These are phyloP conservation scores for Kodamaea suecica DNA, from an alignment of 1,139 yeast genomes.

Conservation along the genomic window DNA sequence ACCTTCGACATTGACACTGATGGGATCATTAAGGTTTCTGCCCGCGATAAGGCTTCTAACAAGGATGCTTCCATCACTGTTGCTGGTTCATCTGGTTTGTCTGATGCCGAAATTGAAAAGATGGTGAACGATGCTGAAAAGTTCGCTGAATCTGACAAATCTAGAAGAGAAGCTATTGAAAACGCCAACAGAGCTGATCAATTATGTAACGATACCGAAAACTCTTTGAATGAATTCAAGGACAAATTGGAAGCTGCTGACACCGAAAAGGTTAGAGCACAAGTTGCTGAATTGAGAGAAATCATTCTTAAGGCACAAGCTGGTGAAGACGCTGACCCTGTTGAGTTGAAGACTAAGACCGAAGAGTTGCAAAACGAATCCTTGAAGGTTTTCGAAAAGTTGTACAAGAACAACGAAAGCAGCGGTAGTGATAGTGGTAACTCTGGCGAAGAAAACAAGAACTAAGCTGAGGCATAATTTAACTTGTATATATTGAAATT, in stretches of 20 bases:
- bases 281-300: slow-evolving; percentile 80
- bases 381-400: slow-evolving; percentile 90
- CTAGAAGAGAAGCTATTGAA: slow-evolving; percentile 91
- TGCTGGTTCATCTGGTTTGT: slow-evolving; percentile 97
- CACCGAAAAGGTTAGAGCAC: slow-evolving; percentile 80
- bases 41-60: slow-evolving; percentile 97
- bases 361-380: slow-evolving; percentile 93
- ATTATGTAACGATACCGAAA: slow-evolving; percentile 93
- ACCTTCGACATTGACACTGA: slow-evolving; percentile 97
- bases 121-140: slow-evolving; percentile 99
- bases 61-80: slow-evolving; percentile 98
- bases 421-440: slow-evolving; percentile 20
- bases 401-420: slow-evolving; percentile 72
- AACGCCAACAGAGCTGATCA: slow-evolving; percentile 96
- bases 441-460: slow-evolving; percentile 41
- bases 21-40: slow-evolving; percentile 98
- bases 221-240: slow-evolving; percentile 90
- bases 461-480: slow-evolving; percentile 23
- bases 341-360: slow-evolving; percentile 86
- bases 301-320: slow-evolving; percentile 90
- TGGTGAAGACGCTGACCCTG: slow-evolving; percentile 82
- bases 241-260: slow-evolving; percentile 87
- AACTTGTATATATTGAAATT: slow-evolving; percentile 12
- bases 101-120: slow-evolving; percentile 94
- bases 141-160: slow-evolving; percentile 95